Conservation (phyloP, 2,329 filamentous ascomycete species). For the Gnomoniopsis sp. region DNA sequence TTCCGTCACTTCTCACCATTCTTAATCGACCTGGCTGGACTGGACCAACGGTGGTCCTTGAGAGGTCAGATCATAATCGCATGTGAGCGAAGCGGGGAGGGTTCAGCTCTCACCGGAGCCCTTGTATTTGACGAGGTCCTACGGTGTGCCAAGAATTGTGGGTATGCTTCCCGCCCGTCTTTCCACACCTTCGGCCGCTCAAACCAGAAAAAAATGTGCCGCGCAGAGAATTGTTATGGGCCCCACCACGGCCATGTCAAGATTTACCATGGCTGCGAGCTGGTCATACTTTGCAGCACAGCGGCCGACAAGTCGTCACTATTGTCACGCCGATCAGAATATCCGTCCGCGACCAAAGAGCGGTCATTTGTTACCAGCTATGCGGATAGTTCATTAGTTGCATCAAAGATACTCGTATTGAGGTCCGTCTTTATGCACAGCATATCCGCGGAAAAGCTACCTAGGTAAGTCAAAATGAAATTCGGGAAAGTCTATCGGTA, state of each 20-base stretch:
- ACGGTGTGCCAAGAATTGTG: too few species aligned
- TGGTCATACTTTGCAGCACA: background rate
- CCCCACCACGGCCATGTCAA: background rate
- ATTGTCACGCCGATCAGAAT: background rate
- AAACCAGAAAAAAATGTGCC: too few species aligned
- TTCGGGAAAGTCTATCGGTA: too few species aligned
- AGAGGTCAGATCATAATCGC: background rate
- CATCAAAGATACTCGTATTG: background rate
- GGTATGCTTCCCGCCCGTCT: too few species aligned
- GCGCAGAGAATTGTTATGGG: background rate
- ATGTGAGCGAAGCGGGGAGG: background rate
- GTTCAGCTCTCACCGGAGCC: background rate
- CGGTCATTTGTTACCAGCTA: background rate
- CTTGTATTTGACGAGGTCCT: background rate
- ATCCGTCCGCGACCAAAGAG: background rate
- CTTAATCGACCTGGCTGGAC: background rate
- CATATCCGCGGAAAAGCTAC: background rate
- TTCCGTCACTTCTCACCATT: background rate
- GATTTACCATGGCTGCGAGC: too few species aligned
- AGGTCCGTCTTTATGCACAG: background rate
- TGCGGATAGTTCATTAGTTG: background rate
- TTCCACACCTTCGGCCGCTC: background rate
- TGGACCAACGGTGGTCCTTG: background rate
- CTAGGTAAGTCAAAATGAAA: background rate
- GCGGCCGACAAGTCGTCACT: background rate